Evolutionary conservation across 257 asterid species (phyloP).

Genomic region (Forsythia viridissima): DNA sequence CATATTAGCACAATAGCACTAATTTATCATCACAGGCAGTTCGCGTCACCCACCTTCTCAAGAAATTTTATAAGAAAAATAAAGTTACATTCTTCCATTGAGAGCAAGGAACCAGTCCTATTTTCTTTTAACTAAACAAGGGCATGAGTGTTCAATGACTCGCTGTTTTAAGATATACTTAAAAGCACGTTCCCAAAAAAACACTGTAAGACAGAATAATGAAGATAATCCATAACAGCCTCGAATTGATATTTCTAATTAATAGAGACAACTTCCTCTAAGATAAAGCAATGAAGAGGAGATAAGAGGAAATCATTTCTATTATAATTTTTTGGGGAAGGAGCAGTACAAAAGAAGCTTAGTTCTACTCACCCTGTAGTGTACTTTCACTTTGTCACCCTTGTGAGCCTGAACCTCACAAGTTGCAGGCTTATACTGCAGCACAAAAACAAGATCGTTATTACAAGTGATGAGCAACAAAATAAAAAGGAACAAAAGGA

Average conservation of each 20-base stretch:
- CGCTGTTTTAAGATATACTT: not conserved
- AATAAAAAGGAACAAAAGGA: not conserved
- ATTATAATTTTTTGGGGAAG: not conserved
- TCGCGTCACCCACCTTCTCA: not conserved
- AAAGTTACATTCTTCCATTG: not conserved
- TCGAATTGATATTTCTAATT: not conserved
- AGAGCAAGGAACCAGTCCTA: not conserved
- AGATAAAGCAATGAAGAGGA: slow-evolving; percentile 7
- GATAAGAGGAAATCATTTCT: not conserved
- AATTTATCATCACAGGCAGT: not conserved
- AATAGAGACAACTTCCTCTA: not conserved
- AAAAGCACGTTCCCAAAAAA: not conserved
- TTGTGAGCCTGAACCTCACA: slow-evolving; percentile 93
- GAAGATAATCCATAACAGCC: not conserved
- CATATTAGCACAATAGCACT: no score
- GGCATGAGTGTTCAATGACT: not conserved
- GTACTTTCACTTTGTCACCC: slow-evolving; percentile 85
- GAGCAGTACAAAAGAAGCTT: not conserved
- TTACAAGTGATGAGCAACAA: not conserved
- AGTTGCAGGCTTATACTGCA: slow-evolving; percentile 79
- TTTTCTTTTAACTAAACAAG: not conserved
- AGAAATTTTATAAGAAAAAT: no score
- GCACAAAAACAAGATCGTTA: slow-evolving; percentile 20
- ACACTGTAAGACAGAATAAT: not conserved
- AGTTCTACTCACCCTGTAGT: slow-evolving; percentile 74